phyloP scores from a whole-genome alignment of 805 yeast species.

The Candida ipomoeae region DNA sequence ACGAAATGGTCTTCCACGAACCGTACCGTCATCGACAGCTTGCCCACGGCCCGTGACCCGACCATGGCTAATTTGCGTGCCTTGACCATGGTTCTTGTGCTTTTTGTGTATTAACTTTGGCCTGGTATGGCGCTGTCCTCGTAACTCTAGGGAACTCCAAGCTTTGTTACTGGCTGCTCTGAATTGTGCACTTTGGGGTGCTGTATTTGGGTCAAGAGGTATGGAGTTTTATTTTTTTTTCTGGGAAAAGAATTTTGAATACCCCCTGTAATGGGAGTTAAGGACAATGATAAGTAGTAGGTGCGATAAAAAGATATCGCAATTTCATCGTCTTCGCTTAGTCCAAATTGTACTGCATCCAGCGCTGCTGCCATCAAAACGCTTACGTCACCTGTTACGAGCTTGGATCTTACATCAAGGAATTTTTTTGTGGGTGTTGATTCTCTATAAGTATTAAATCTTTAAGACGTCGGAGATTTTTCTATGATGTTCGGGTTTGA shows the following conservation, averaged over 20 bases:
- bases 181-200: no score
- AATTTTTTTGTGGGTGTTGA: no score
- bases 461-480: neutral
- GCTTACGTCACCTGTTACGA: neutral
- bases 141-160: no score
- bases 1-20: conserved; percentile 86
- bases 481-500: no score
- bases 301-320: conserved; percentile 1
- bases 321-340: conserved; percentile 1
- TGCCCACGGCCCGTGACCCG: conserved; percentile 85
- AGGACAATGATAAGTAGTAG: neutral
- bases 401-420: no score
- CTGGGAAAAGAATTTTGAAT: neutral
- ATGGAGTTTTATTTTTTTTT: neutral
- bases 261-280: neutral
- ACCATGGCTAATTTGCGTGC: conserved; percentile 80
- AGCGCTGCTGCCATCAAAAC: neutral
- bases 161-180: no score
- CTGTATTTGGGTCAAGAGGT: no score
- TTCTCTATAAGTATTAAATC: neutral
- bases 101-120: neutral
- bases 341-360: conserved; percentile 1
- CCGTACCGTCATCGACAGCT: conserved; percentile 79
- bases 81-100: conserved; percentile 29
- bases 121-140: no score